These are phyloP conservation scores for Rubus idaeus DNA, from an alignment of 306 rosid genomes.

Conservation along the genomic window DNA sequence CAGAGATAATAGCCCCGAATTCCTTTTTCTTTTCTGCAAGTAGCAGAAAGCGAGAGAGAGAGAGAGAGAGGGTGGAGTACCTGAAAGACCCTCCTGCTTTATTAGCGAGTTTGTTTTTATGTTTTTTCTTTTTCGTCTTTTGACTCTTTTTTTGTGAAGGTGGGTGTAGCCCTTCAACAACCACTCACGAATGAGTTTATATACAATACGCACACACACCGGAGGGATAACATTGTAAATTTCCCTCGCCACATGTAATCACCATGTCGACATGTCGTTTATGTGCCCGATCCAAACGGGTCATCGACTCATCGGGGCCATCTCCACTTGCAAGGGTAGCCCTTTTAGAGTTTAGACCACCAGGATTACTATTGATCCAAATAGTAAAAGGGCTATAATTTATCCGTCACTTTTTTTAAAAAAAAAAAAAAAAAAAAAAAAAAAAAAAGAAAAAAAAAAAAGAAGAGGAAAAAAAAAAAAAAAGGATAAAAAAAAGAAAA, in stretches of 20 bases:
- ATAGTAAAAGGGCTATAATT: too few relatives aligned
- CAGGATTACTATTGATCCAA: too few relatives aligned
- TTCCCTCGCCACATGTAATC: not conserved
- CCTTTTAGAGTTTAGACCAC: too few relatives aligned
- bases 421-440: too few relatives aligned
- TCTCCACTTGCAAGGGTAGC: too few relatives aligned
- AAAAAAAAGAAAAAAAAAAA: too few relatives aligned
- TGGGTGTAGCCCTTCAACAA: not conserved
- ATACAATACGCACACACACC: not conserved
- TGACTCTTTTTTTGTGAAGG: not conserved
- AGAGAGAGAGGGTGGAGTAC: not conserved
- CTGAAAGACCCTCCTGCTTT: slow-evolving; percentile 18
- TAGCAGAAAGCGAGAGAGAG: not conserved
- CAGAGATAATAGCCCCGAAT: not conserved
- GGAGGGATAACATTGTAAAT: not conserved
- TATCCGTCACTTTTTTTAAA: too few relatives aligned
- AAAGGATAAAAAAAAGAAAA: too few relatives aligned
- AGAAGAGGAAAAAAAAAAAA: too few relatives aligned
- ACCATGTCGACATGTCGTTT: slow-evolving; percentile 6
- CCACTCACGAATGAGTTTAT: slow-evolving; percentile 2
- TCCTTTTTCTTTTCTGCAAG: not conserved
- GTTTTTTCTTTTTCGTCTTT: not conserved
- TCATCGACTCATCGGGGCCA: too few relatives aligned
- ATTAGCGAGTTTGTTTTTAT: not conserved
- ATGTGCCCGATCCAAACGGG: not conserved